Percentiles rank a stretch among this genome's conserved stretches.
These are phyloP conservation scores for Nannochloropsis gaditana DNA, from an alignment of 108 stramenopile species.

Conservation along the genomic window DNA sequence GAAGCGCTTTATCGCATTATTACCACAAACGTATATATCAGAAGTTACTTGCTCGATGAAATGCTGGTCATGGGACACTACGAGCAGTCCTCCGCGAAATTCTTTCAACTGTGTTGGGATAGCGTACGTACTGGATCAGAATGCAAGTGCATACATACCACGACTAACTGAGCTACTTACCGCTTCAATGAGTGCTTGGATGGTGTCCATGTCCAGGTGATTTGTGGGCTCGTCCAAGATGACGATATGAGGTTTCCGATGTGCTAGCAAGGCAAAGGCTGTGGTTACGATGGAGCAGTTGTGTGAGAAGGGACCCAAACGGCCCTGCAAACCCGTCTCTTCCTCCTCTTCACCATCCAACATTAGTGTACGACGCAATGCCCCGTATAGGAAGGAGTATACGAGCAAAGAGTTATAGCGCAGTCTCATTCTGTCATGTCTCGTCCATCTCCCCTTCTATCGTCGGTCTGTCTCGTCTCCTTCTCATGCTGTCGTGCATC, in stretches of 20 bases:
- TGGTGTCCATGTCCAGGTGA: conserved; percentile 80
- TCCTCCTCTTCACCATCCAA: too few relatives aligned
- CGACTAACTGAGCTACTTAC: conserved; percentile 36
- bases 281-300: not conserved
- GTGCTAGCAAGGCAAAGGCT: conserved; percentile 90
- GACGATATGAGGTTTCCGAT: conserved; percentile 82
- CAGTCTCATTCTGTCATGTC: too few relatives aligned
- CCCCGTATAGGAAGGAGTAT: too few relatives aligned
- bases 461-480: not conserved
- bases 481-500: not conserved
- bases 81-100: conserved; percentile 70
- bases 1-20: conserved; percentile 1
- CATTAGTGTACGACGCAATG: too few relatives aligned
- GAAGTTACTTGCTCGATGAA: conserved; percentile 62
- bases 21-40: not conserved
- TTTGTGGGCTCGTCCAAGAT: conserved; percentile 92
- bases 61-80: conserved; percentile 80
- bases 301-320: not conserved
- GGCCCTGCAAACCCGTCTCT: too few relatives aligned
- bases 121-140: too few relatives aligned
- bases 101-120: conserved; percentile 21
- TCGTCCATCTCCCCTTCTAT: too few relatives aligned
- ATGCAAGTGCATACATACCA: too few relatives aligned
- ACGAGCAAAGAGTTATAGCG: too few relatives aligned
- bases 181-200: conserved; percentile 78